Evolutionary conservation across 768 basidiomycete genomes (phyloP), one percentile per base, ranked within the genome.

Genomic region (Rhizopogon vulgaris): DNA sequence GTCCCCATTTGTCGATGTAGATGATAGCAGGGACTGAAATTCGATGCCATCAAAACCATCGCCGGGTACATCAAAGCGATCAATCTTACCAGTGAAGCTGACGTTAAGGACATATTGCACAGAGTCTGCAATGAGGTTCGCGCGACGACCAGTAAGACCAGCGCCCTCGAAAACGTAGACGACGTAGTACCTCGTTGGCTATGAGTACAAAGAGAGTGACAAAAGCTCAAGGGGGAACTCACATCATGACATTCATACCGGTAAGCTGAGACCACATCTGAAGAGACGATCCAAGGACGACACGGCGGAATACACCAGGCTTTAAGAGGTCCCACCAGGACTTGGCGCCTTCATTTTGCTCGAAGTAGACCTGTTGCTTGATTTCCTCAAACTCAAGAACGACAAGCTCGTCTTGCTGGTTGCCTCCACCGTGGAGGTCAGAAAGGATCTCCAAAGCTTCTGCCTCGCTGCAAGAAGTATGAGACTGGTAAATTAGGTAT

Each of bases 201-300:
- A 25, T 49, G 14, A 45, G 43, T 18, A 45, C 41, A 10, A n/a
- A 41, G n/a, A 14, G 45, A 38, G 22, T 36, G 24, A 28, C 22
- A 15, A 49, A 37, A 34, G 15, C 46, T 18, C 17, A 15, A 52
- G 4, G 36, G 24, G 14, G 15, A 14, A 52, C 71, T 34, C 57
- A 81, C 85, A 90, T 86, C 87, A 90, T 89, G 59, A 88, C 78
- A 63, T 89, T 87, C 82, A 89, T 87, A 34, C 85, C 84, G 9
- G 75, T 76, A 17, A 88, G 71, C 61, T 90, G 88, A 54, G 80
- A 82, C 88, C 87, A 90, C 79, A 85, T 85, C 66, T 91, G 88
- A 37, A 89, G 70, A n/a, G 75, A 74, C 54, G 76, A 74, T 36
- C 87, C 89, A 24, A 90, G 76, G 53, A 78, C 69, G 27, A 89